Percentiles rank a stretch among this genome's conserved stretches.
Conservation (phyloP, 345 rosid species). For the Salix koriyanagi region DNA sequence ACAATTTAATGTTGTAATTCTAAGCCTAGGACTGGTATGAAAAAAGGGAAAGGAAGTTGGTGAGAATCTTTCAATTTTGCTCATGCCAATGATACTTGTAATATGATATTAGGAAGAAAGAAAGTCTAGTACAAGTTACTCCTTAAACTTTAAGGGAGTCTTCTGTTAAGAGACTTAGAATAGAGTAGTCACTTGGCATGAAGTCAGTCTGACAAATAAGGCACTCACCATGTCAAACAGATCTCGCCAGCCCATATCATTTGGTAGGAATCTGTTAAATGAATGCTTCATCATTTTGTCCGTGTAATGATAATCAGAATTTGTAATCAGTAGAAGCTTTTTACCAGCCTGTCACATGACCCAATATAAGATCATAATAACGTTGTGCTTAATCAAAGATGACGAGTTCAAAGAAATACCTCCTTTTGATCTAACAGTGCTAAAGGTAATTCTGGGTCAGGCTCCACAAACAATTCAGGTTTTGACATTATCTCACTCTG, state of each 20-base stretch:
- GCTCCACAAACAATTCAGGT: constrained; percentile 92
- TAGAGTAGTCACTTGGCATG: neutral
- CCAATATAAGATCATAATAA: constrained; percentile 10
- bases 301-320: constrained; percentile 90
- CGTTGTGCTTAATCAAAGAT: neutral
- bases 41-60: neutral
- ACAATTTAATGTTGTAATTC: neutral
- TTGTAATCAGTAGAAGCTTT: constrained; percentile 89
- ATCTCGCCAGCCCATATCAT: constrained; percentile 90
- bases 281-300: constrained; percentile 98
- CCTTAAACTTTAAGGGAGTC: neutral
- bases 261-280: constrained; percentile 81
- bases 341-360: constrained; percentile 74
- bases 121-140: neutral
- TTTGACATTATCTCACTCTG: constrained; percentile 96
- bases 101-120: neutral
- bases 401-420: constrained; percentile 39
- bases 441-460: constrained; percentile 90
- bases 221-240: constrained; percentile 76
- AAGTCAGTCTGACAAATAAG: constrained; percentile 3
- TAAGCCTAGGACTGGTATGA: neutral
- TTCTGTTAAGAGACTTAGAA: neutral
- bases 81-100: neutral
- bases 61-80: neutral
- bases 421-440: constrained; percentile 93